Evolutionary conservation across 2,329 filamentous ascomycete genomes (phyloP), one percentile per base, ranked within the genome.

Genomic region (Chaetomium globosum): DNA sequence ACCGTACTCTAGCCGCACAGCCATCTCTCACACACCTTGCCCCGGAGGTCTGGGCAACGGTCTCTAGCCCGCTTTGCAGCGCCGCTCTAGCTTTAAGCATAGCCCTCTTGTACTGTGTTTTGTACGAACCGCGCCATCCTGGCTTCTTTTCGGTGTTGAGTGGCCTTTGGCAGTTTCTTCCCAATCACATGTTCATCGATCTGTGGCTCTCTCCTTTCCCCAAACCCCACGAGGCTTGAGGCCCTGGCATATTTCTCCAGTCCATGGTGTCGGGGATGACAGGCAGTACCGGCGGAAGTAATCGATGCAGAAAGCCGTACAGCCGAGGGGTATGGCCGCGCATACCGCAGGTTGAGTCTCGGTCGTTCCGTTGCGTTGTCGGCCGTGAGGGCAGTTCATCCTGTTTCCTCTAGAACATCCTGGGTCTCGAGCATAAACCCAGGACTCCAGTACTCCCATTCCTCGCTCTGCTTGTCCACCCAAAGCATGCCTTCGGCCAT

Each of bases 371-470:
- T 10, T 31, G 26, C 7, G 51, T 30, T 30, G 26, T 30, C 13
- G 16, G 7, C 12, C 4, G 13, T 5, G 23, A 28, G 26, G 33
- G 21, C 7, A 10, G 43, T 61, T 70, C 69, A 55, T 67, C 72
- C 28, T 65, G 53, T 43, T 70, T 64, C 36, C 68, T 70, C 13
- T 75, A 19, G 28, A 4, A 48, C 4, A 16, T 69, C 70, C 33
- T 74, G 72, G 4, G 74, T 72, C 49, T 81, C 81, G 2, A 82
- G 76, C 81, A 93, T 91, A 67, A 90, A 91, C 0, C 89, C 87
- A 0, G 91, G 91, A 65, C 87, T 91, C 95, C 95, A 99, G 73
- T 97, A 99, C 77, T 98, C 93, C 77, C 89, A 93, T 79, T 98
- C 94, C 9, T 85, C 83, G 10, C 80, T 88, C 79, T 97, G 93